Evolutionary conservation across 495 filamentous ascomycete species (phyloP).

Genomic region (Xylaria venustula): DNA sequence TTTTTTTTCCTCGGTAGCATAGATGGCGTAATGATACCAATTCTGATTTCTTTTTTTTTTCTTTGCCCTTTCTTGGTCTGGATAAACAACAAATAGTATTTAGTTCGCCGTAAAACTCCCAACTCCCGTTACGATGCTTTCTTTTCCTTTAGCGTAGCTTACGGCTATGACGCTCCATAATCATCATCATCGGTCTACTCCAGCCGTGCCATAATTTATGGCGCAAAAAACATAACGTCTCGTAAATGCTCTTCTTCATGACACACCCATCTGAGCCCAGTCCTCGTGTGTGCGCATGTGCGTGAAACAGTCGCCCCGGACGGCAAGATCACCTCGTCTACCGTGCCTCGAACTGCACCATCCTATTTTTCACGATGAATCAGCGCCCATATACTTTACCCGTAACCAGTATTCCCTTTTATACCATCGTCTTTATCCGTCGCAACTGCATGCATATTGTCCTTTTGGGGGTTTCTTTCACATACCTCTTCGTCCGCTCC

Average conservation of each 20-base stretch:
- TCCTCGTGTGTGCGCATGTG: background rate
- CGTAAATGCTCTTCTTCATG: background rate
- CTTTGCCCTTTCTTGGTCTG: background rate
- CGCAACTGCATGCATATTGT: too few relatives aligned
- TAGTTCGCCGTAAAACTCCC: slow-evolving; percentile 1
- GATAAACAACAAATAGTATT: background rate
- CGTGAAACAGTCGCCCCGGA: background rate
- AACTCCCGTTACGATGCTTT: slow-evolving; percentile 1
- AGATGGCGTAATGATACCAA: slow-evolving; percentile 43
- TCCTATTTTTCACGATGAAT: slow-evolving; percentile 42
- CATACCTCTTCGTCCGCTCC: slow-evolving; percentile 93
- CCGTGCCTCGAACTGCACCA: slow-evolving; percentile 98
- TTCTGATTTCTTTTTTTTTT: slow-evolving; percentile 22
- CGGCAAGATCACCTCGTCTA: slow-evolving; percentile 31
- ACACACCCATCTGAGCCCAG: too few relatives aligned
- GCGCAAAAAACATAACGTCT: background rate
- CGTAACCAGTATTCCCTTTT: too few relatives aligned
- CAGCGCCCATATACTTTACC: too few relatives aligned
- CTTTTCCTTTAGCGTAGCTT: background rate
- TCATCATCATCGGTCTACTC: background rate
- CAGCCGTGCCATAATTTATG: background rate
- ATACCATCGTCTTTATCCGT: too few relatives aligned
- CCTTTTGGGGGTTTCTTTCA: too few relatives aligned
- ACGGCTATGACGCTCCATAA: background rate
- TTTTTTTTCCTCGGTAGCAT: slow-evolving; percentile 15